Conservation (phyloP, 768 basidiomycete genomes). For the Candolleomyces efflorescens region DNA sequence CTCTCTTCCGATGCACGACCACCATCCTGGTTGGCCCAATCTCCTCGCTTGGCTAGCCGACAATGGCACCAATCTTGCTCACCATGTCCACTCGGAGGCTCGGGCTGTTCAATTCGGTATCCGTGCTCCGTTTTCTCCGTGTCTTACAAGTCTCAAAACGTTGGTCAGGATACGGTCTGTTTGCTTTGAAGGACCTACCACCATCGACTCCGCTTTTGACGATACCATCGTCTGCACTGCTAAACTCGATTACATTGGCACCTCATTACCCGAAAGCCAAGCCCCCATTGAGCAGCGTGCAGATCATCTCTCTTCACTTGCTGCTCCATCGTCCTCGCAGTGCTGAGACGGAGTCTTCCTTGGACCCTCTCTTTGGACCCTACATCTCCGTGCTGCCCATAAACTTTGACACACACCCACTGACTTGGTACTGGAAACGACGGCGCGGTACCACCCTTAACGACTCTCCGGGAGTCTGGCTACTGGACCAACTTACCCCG, state of each 20-base stretch:
- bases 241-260: slow-evolving; percentile 69
- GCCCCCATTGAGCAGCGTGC: slow-evolving; percentile 53
- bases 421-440: slow-evolving; percentile 60
- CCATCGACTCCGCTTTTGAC: slow-evolving; percentile 59
- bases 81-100: slow-evolving; percentile 46
- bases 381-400: slow-evolving; percentile 78
- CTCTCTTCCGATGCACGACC: slow-evolving; percentile 9
- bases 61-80: slow-evolving; percentile 43
- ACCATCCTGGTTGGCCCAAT: slow-evolving; percentile 36
- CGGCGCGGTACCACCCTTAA: slow-evolving; percentile 7
- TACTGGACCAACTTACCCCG: slow-evolving; percentile 3
- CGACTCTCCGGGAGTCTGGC: not conserved
- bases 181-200: slow-evolving; percentile 38
- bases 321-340: slow-evolving; percentile 59
- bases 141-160: slow-evolving; percentile 10
- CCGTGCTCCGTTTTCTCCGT: not conserved
- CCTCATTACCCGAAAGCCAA: slow-evolving; percentile 46
- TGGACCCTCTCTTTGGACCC: slow-evolving; percentile 60
- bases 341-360: slow-evolving; percentile 31
- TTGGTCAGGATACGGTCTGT: slow-evolving; percentile 62
- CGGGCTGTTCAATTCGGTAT: slow-evolving; percentile 15
- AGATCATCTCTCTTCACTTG: slow-evolving; percentile 80
- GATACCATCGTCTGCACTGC: slow-evolving; percentile 63
- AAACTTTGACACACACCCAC: slow-evolving; percentile 73
- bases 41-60: slow-evolving; percentile 50